Base-by-base conservation (phyloP, 2,329 filamentous ascomycete genomes). In the Colletotrichum eremochloae region DNA sequence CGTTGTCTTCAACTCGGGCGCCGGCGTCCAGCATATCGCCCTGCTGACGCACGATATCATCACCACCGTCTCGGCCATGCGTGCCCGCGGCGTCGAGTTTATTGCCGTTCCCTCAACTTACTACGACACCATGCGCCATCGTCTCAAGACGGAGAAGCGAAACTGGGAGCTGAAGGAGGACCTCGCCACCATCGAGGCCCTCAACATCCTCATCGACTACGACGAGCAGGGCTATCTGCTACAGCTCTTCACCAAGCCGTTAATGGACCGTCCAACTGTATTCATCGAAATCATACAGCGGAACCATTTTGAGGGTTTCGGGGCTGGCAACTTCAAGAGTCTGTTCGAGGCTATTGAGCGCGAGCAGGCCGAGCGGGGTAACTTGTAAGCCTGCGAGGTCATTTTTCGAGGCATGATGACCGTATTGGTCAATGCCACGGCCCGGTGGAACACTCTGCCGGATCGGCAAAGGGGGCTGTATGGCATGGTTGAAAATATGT, bases 201-300 rank as follows among this genome's bases (percentile, higher is more conserved):
- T 98, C 77, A 94, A 95, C 81, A 97, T 98, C 77, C 83, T 98
- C 77, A 96, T 98, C 78, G 95, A 98, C 84, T 98, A 98, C 78
- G 96, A 98, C 77, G 95, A 97, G 87, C 90, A 90, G 33, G 96
- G 96, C 0, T 98, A 98, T 82, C 82, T 98, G 75, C 82, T 92
- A 67, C 89, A 92, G 83, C 84, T 94, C 44, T 94, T 94, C 82
- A 94, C 92, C 42, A 94, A 94, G 90, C 96, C 96, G 75, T 82
- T 98, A 76, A 94, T 97, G 92, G 95, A 98, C 82, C 91, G 96
- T 15, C 96, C 96, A 33, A 98, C 96, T 4, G 95, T 98, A 38
- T 98, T 98, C 80, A 91, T 98, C 75, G 96, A 98, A 88, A 97
- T 98, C 77, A 98, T 98, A 77, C 95, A 98, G 86, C 86, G 95